Base-by-base conservation (phyloP, 2,329 filamentous ascomycete species). In the Xylariaceae sp. region DNA sequence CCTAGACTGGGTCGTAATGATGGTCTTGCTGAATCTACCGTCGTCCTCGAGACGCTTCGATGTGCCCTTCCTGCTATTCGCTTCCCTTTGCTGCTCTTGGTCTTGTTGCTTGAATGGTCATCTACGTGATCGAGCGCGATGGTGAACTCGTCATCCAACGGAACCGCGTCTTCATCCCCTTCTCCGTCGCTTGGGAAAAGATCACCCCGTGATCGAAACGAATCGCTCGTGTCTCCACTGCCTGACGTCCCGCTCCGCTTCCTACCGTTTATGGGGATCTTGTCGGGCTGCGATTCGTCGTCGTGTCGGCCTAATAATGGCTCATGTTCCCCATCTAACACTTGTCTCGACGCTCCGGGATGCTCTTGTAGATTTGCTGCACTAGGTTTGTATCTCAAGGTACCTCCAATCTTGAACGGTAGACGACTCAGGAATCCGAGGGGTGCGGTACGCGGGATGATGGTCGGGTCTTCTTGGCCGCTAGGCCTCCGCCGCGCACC, bases 121-220 rank as follows among this genome's bases (percentile, higher is more conserved):
- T 95, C 91, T n/a, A 81, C 83, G 62, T 89, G 84, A 57, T 92
- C 88, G 59, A 97, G 79, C 2, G 87, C 86, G 71, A 96, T 87
- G 2, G 92, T 90, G 65, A 98, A 96, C 68, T 97, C 93, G 69
- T 97, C 93, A 66, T 93, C 91, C 18, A 98, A 76, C 12, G 92
- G 90, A n/a, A 96, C 85, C 0, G 93, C 93, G 73, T 98, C 93
- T 71, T 96, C 93, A 61, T 96, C 91, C 50, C 93, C 91, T 67
- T 88, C 85, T 45, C 82, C 85, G 60, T 96, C 92, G 66, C 92
- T 96, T 0, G 91, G 91, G 64, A 97, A 95, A 12, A 98, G 78
- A 74, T 98, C 93, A 1, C 92, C 92, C 45, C 93, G 81, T 10
- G 92, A 96, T 66, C 93, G 89, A 61, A 89, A 86, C 5, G 93